phyloP scores from a whole-genome alignment of 225 moss, liverwort and hornwort species.

The Rhytidiadelphus loreus region DNA sequence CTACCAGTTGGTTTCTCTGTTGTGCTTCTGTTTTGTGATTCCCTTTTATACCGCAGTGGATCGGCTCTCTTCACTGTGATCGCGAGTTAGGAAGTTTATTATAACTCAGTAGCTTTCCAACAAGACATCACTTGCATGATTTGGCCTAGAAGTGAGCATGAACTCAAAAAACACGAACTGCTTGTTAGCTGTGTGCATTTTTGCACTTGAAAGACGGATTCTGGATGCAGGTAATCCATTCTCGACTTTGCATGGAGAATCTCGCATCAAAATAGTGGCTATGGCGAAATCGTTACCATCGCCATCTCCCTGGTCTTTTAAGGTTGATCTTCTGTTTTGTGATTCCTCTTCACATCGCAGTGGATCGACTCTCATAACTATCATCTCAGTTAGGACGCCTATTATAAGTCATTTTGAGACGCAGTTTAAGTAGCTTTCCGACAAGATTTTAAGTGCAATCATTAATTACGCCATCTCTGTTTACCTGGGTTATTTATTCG shows the following conservation, averaged over 20 bases:
- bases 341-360: background rate
- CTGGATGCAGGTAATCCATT: conserved; percentile 17
- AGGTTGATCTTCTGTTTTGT: background rate
- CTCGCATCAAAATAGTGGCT: background rate
- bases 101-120: background rate
- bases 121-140: background rate
- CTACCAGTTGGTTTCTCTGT: background rate
- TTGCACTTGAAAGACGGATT: conserved; percentile 24
- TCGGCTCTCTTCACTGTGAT: background rate
- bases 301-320: background rate
- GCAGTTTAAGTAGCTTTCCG: background rate
- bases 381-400: background rate
- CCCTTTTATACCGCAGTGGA: background rate
- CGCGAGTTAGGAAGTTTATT: background rate
- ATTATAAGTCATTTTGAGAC: background rate
- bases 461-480: background rate
- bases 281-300: background rate
- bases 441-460: background rate
- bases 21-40: background rate
- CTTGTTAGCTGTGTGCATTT: background rate
- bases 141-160: background rate
- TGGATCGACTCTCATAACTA: background rate
- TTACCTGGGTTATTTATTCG: background rate
- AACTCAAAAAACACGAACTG: background rate
- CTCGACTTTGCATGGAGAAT: background rate